Percentiles rank a stretch among this genome's conserved stretches.
These are phyloP conservation scores for Mortierella sp. DNA, from an alignment of 371 early-diverging fungal genomes.

Conservation along the genomic window DNA sequence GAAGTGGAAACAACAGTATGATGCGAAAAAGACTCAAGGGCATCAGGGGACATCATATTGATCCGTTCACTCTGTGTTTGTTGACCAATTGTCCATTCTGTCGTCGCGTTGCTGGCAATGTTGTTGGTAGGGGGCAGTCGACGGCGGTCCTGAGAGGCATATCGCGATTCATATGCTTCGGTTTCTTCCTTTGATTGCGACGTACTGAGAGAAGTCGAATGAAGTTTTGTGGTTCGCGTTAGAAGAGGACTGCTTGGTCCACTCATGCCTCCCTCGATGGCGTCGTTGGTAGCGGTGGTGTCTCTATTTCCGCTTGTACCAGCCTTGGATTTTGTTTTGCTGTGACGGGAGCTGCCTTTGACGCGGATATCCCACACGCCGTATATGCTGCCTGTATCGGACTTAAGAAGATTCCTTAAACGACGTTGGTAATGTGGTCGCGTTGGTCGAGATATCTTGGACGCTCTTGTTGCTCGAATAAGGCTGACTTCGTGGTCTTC, in stretches of 20 bases:
- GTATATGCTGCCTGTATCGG: slow-evolving; percentile 11
- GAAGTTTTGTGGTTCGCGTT: background rate
- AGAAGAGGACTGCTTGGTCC: background rate
- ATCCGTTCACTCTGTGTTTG: slow-evolving; percentile 5
- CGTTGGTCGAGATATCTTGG: slow-evolving; percentile 11
- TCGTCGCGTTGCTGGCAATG: slow-evolving; percentile 17
- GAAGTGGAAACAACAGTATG: background rate
- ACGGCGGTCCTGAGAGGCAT: background rate
- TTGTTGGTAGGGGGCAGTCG: slow-evolving; percentile 4
- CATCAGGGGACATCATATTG: background rate
- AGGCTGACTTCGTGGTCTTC: too few species aligned
- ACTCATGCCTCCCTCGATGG: background rate
- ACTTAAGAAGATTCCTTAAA: slow-evolving; percentile 5
- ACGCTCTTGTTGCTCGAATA: background rate
- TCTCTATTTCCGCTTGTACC: background rate
- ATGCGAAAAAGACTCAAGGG: background rate
- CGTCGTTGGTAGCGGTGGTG: background rate
- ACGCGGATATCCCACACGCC: slow-evolving; percentile 24
- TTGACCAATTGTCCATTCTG: slow-evolving; percentile 23
- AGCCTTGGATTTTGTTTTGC: slow-evolving; percentile 14
- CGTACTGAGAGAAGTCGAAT: background rate
- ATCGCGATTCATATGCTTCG: background rate
- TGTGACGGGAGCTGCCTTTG: slow-evolving; percentile 7
- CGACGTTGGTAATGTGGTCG: slow-evolving; percentile 17
- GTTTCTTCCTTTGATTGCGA: background rate